These are phyloP conservation scores for Carallia brachiata DNA, from an alignment of 345 rosid genomes.

Conservation along the genomic window DNA sequence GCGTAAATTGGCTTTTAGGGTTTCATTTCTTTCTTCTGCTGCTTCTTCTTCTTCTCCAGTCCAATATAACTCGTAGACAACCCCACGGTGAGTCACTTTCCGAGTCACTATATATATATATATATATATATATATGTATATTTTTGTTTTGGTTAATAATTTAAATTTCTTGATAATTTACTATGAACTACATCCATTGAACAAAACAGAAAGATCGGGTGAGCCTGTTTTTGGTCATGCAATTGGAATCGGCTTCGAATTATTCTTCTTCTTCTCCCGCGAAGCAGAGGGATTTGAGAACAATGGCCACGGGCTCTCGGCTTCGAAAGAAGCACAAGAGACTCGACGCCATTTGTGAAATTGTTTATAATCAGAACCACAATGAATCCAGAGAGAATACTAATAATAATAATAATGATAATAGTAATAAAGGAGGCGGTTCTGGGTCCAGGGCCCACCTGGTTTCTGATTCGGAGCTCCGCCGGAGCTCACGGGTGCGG, in stretches of 20 bases:
- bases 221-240: constrained; percentile 48
- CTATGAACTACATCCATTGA: too few species aligned
- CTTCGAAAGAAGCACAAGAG: constrained; percentile 76
- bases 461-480: constrained; percentile 44
- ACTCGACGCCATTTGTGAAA: constrained; percentile 83
- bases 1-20: constrained; percentile 24
- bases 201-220: not conserved
- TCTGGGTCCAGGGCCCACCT: constrained; percentile 15
- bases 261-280: constrained; percentile 43
- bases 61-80: constrained; percentile 8
- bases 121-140: not conserved
- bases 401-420: not conserved
- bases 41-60: too few species aligned
- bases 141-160: too few species aligned
- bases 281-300: constrained; percentile 27
- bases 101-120: too few species aligned
- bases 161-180: not conserved
- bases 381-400: constrained; percentile 35
- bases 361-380: constrained; percentile 65
- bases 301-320: constrained; percentile 53
- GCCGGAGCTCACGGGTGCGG: constrained; percentile 77
- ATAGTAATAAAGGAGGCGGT: constrained; percentile 14
- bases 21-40: constrained; percentile 2
- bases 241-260: constrained; percentile 47
- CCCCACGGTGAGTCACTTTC: constrained; percentile 19